These are phyloP conservation scores for Fusarium avenaceum DNA, from an alignment of 2,329 filamentous ascomycete species.

Conservation along the genomic window DNA sequence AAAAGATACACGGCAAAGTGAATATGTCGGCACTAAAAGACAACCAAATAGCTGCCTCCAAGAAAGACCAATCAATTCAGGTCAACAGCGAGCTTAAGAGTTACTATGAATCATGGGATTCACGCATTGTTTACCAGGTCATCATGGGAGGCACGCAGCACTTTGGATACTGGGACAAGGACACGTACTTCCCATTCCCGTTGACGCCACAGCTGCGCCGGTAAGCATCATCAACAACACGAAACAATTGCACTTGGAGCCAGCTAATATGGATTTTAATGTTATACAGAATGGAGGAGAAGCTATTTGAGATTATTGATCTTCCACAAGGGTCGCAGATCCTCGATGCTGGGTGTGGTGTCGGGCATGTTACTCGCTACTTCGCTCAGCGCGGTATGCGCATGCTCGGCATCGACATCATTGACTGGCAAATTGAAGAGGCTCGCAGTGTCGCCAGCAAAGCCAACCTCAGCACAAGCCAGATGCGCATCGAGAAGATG, in stretches of 20 bases:
- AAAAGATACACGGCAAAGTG: no score
- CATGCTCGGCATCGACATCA: conserved; percentile 3
- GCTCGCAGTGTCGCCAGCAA: not conserved
- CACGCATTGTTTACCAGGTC: conserved; percentile 3
- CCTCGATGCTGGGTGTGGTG: conserved; percentile 15
- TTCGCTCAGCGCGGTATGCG: conserved; percentile 1
- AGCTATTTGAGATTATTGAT: not conserved
- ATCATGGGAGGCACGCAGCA: conserved; percentile 9
- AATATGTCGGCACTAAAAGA: not conserved
- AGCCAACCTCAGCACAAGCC: not conserved
- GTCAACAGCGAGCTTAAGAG: not conserved
- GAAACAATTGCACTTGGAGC: no score
- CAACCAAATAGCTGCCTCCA: not conserved
- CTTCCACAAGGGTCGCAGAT: not conserved
- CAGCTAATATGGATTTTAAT: no score
- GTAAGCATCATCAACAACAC: not conserved
- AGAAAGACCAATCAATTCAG: not conserved
- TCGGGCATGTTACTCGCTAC: not conserved
- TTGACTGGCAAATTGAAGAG: conserved; percentile 2
- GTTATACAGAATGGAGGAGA: conserved; percentile 9
- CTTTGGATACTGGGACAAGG: conserved; percentile 10
- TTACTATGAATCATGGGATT: conserved; percentile 14
- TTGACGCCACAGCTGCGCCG: conserved; percentile 1
- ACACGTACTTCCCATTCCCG: conserved; percentile 12
- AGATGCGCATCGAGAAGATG: not conserved